Conservation (phyloP, 75 land plant species). For the Pinus taeda region DNA sequence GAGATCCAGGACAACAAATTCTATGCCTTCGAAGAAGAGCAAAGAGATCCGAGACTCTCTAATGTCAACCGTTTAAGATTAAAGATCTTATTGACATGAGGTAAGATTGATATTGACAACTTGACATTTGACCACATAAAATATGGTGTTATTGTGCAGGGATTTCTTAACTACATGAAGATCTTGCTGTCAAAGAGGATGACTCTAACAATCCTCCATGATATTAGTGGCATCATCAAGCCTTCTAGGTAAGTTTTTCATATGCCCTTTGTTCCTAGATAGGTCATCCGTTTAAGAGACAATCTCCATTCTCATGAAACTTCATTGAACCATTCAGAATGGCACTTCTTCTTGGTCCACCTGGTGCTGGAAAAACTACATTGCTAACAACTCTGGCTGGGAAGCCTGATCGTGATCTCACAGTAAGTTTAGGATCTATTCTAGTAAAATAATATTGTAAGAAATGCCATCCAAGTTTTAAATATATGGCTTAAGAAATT, state of each 20-base stretch:
- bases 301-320: not conserved
- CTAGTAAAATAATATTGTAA: conserved; percentile 31
- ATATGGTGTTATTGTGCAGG: conserved; percentile 22
- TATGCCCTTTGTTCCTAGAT: not conserved
- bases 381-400: conserved; percentile 32
- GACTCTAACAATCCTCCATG: conserved; percentile 49
- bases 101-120: not conserved
- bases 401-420: conserved; percentile 20
- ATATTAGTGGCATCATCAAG: conserved; percentile 45
- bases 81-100: not conserved
- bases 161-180: conserved; percentile 7
- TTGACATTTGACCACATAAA: not conserved
- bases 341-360: conserved; percentile 41
- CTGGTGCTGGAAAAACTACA: conserved; percentile 31
- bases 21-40: not conserved
- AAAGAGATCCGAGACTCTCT: not conserved
- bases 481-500: no score
- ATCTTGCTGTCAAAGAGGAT: conserved; percentile 20
- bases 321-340: conserved; percentile 11
- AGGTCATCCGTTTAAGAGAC: not conserved
- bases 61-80: not conserved
- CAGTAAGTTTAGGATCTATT: conserved; percentile 13
- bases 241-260: not conserved
- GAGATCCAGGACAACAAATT: no score
- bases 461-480: no score